A percentile compares a stretch with the other conserved stretches of the same genome.
phyloP scores from a whole-genome alignment of 2,329 filamentous ascomycete genomes.

The Fusarium liriodendri region DNA sequence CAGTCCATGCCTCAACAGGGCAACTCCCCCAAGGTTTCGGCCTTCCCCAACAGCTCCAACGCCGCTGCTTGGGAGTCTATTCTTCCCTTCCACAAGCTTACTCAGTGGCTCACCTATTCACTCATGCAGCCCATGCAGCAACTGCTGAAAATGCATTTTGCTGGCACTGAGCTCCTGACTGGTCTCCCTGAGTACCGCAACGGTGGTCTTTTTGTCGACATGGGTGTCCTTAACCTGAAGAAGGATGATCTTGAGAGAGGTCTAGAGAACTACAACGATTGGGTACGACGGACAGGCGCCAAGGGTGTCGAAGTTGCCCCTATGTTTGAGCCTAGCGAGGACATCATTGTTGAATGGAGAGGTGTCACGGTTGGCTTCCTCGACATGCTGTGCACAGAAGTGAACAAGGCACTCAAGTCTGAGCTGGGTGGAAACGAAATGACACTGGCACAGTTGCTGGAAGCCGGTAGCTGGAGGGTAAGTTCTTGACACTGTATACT shows the following conservation, averaged over 20 bases:
- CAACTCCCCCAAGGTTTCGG: slow-evolving; percentile 50
- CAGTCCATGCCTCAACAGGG: slow-evolving; percentile 77
- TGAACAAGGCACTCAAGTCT: slow-evolving; percentile 50
- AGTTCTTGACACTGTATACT: slow-evolving; percentile 43
- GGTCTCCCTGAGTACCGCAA: slow-evolving; percentile 94
- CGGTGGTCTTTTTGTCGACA: slow-evolving; percentile 87
- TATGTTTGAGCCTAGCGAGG: slow-evolving; percentile 69
- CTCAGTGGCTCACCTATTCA: slow-evolving; percentile 94
- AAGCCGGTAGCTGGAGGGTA: slow-evolving; percentile 98
- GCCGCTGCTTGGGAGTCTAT: slow-evolving; percentile 75
- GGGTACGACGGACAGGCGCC: slow-evolving; percentile 77
- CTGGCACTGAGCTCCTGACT: slow-evolving; percentile 83
- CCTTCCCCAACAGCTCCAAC: slow-evolving; percentile 41
- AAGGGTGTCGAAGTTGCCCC: slow-evolving; percentile 67
- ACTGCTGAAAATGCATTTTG: slow-evolving; percentile 82
- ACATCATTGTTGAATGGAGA: slow-evolving; percentile 75
- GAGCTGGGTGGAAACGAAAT: slow-evolving; percentile 78
- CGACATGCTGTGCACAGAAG: slow-evolving; percentile 63
- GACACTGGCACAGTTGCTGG: slow-evolving; percentile 87
- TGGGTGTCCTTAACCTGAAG: slow-evolving; percentile 84
- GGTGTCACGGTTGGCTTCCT: slow-evolving; percentile 71
- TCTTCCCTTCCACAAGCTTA: slow-evolving; percentile 92
- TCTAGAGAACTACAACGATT: slow-evolving; percentile 69
- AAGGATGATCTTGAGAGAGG: slow-evolving; percentile 76
- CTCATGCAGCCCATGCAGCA: slow-evolving; percentile 92